Base-by-base conservation (phyloP, 2,329 filamentous ascomycete species). In the Pseudocercospora fuligena region DNA sequence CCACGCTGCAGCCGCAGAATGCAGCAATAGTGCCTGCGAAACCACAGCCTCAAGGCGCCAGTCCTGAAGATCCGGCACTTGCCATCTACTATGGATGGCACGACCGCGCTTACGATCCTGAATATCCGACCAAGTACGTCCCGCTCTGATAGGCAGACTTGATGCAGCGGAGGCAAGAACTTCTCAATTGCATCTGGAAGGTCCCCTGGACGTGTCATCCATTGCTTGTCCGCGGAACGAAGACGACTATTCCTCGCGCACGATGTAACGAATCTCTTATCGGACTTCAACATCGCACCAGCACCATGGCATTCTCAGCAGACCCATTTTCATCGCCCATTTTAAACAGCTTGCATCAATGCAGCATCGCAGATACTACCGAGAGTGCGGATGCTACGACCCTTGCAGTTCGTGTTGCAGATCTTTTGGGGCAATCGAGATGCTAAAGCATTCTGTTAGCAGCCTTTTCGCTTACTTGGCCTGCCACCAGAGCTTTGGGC, bases 1-100 rank as follows among this genome's bases (percentile, higher is more conserved):
- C 66, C 33, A 75, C 72, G 2, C 64, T 75, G 5, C 73, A 74
- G 36, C 53, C 53, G 56, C 56, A 58, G 21, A 58, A 58, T 16
- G 31, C 27, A 12, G 27, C 56, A 14, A 36, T 58, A 11, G 21
- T 58, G 31, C 56, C 56, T 21, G 2, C 56, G 51, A 56, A 56
- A 31, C 51, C 51, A 16, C 23, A 23, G n/a, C 56, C 33, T 19
- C 31, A 29, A 11, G 33, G 31, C 3, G 27, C 56, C 19, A 43
- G 33, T 11, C 29, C 36, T 21, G 31, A 43, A 2, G 56, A 58
- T 58, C 56, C 56, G 31, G 25, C 29, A 21, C 19, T 58, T 29
- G 56, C 19, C 1, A 56, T 56, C n/a, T 40, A 21, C 36, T 21
- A 58, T 58, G 56, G 33, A 21, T 58, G 56, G 56, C 56, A 58